Evolutionary conservation across 2,329 filamentous ascomycete species (phyloP), one percentile per base, ranked within the genome.

Genomic region (Colletotrichum orbiculare): DNA sequence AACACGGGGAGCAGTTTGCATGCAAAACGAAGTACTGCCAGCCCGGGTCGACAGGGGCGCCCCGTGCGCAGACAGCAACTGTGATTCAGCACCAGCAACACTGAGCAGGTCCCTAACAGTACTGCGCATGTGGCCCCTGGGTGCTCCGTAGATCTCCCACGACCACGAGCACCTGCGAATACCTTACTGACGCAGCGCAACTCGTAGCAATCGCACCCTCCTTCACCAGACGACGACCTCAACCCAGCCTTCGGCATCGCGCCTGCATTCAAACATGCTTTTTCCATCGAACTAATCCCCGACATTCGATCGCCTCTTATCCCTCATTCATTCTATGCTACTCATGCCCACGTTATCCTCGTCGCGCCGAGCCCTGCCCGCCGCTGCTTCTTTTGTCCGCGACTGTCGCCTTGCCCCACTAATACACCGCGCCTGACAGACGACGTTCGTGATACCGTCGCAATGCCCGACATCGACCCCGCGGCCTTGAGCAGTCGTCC

Each of bases 381-480:
- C 59, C 47, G 47, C 60, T 42, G 58, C 69, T 68, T 74, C 71
- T 73, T 76, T 75, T 75, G 80, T 79, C 79, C 81, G 83, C 83
- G 82, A 83, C 81, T 71, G 64, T 54, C 60, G 54, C 64, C 60
- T 54, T 58, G 41, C 45, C 57, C 64, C 64, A 67, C 64, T 66
- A 66, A 66, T 57, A 66, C 63, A 53, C 59, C 25, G 25, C 25
- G 25, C 25, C 25, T 25, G 25, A 25, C 42, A 33, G 48, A 54
- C 63, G 47, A 66, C 63, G 15, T 46, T 10, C 43, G 63, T 66
- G 63, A 57, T 55, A 43, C 62, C 53, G 35, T 57, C 72, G 74
- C 72, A 69, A 90, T 90, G 88, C 87, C 88, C 72, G 88, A 90
- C 79, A 90, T 91, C 79, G 88, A 90, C 81, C 88, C 88, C 73